These are phyloP conservation scores for Xylariaceae sp. DNA, from an alignment of 2,329 filamentous ascomycete species.

Conservation along the genomic window DNA sequence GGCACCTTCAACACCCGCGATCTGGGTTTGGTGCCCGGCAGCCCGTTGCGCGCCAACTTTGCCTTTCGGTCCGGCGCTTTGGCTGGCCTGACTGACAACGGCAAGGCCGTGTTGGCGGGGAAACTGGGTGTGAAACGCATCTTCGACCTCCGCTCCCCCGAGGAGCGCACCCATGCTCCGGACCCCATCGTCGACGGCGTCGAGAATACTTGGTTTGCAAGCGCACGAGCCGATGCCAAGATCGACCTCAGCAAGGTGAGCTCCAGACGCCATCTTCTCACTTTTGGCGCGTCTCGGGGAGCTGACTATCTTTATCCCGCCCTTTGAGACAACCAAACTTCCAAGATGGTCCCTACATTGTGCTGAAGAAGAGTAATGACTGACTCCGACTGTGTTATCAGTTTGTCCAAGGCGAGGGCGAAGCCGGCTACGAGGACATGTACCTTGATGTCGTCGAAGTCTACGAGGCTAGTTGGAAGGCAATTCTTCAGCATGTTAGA, in stretches of 20 bases:
- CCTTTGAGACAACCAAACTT: too few species aligned
- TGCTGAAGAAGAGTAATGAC: too few species aligned
- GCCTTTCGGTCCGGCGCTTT: conserved; percentile 49
- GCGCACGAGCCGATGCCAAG: conserved; percentile 34
- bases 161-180: conserved; percentile 42
- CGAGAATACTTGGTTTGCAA: conserved; percentile 45
- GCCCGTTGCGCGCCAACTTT: conserved; percentile 39
- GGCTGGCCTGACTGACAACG: conserved; percentile 33
- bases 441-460: conserved; percentile 45
- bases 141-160: conserved; percentile 50
- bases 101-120: conserved; percentile 36
- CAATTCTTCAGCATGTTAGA: conserved; percentile 47
- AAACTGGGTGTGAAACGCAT: conserved; percentile 42
- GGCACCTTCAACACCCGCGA: conserved; percentile 54
- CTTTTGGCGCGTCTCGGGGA: too few species aligned
- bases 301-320: too few species aligned
- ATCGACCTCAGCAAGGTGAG: conserved; percentile 33
- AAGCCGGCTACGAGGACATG: conserved; percentile 43
- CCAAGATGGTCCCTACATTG: too few species aligned
- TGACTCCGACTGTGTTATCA: too few species aligned
- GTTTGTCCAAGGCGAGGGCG: conserved; percentile 46
- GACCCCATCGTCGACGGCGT: conserved; percentile 41
- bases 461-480: conserved; percentile 42
- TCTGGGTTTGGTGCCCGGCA: conserved; percentile 44
- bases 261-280: too few species aligned